These are phyloP conservation scores for Camelina hispida DNA, from an alignment of 345 rosid genomes.

Conservation along the genomic window DNA sequence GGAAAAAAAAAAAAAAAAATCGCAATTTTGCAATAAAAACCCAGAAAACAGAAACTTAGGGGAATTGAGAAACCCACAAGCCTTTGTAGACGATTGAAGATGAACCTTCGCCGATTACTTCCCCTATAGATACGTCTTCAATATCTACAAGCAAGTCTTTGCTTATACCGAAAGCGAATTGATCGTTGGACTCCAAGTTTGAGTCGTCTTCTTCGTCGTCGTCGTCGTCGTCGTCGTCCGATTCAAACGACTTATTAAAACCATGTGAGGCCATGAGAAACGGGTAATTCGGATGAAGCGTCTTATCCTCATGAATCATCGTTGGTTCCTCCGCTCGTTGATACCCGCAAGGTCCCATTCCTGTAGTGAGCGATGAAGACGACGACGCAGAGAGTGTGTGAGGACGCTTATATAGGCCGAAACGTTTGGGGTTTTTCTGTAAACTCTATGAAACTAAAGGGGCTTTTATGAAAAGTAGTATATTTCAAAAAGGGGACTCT, in stretches of 20 bases:
- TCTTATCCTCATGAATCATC: conserved; percentile 21
- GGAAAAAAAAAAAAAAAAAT: background rate
- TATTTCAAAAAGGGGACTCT: background rate
- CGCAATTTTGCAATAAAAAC: background rate
- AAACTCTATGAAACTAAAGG: background rate
- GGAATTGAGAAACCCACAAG: conserved; percentile 39
- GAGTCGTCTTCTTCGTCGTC: background rate
- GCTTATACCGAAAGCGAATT: conserved; percentile 33
- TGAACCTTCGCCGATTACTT: conserved; percentile 37
- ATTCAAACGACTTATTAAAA: conserved; percentile 33
- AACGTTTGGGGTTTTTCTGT: conserved; percentile 18
- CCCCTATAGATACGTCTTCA: conserved; percentile 30
- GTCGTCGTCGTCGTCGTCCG: conserved; percentile 23
- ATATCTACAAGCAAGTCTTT: conserved; percentile 18
- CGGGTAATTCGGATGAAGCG: conserved; percentile 45
- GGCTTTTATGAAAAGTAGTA: background rate
- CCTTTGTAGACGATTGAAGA: conserved; percentile 38
- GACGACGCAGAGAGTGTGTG: conserved; percentile 17
- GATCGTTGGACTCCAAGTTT: conserved; percentile 29
- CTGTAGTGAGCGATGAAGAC: conserved; percentile 36
- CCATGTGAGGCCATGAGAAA: conserved; percentile 39
- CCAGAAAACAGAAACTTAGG: conserved; percentile 14
- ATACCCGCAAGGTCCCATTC: conserved; percentile 43
- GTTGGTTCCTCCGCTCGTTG: conserved; percentile 36
- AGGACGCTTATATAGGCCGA: background rate